phyloP scores from a whole-genome alignment of 495 filamentous ascomycete species.

The Penicillium maclennaniae region DNA sequence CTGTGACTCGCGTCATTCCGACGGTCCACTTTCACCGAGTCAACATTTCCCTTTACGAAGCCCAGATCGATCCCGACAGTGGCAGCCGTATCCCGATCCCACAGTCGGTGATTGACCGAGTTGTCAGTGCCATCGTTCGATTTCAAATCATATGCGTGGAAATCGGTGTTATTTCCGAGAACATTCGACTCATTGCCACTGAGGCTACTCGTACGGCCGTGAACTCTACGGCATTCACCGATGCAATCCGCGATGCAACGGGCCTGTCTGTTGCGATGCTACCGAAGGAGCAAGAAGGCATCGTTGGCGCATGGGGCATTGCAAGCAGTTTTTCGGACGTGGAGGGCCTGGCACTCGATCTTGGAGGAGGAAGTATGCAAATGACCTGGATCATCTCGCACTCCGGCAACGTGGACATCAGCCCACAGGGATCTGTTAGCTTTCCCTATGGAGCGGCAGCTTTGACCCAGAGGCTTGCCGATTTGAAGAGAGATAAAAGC shows the following conservation, averaged over 20 bases:
- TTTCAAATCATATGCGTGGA: constrained; percentile 72
- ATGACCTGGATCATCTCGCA: constrained; percentile 75
- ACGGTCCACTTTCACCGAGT: constrained; percentile 75
- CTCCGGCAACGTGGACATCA: constrained; percentile 48
- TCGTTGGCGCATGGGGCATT: constrained; percentile 79
- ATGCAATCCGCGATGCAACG: constrained; percentile 55
- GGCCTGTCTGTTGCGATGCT: constrained; percentile 69
- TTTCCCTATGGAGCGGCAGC: constrained; percentile 88
- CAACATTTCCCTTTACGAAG: constrained; percentile 87
- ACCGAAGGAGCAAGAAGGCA: constrained; percentile 74
- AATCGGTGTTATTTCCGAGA: constrained; percentile 57
- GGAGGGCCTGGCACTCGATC: constrained; percentile 75
- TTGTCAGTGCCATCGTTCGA: constrained; percentile 60
- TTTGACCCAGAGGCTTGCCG: constrained; percentile 57
- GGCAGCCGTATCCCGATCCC: constrained; percentile 56
- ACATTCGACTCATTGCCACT: constrained; percentile 77
- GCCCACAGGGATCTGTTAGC: constrained; percentile 43
- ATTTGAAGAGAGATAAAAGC: constrained; percentile 35
- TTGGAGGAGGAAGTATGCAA: constrained; percentile 88
- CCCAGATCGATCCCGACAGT: constrained; percentile 52
- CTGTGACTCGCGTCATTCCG: constrained; percentile 65
- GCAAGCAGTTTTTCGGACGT: constrained; percentile 68
- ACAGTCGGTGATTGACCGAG: constrained; percentile 54
- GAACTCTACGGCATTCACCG: constrained; percentile 66
- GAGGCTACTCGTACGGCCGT: constrained; percentile 81